Conservation (phyloP, 441 rosid species). For the Iberis amara region DNA sequence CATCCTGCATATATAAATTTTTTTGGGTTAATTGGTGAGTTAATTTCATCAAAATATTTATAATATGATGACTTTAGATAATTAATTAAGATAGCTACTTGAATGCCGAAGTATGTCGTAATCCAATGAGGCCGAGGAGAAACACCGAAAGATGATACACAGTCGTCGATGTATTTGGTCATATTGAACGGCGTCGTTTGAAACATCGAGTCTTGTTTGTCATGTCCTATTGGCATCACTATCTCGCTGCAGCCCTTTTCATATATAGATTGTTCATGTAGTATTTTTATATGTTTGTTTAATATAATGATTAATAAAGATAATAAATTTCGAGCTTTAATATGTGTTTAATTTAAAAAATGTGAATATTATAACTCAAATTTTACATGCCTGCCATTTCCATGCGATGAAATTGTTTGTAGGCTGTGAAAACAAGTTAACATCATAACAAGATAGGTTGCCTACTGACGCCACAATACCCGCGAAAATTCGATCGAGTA, state of each 20-base stretch:
- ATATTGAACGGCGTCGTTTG: constrained; percentile 48
- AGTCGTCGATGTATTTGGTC: constrained; percentile 23
- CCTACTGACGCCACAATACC: constrained; percentile 48
- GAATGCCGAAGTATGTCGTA: constrained; percentile 67
- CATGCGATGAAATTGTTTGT: constrained; percentile 36
- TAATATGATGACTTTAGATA: too few relatives aligned
- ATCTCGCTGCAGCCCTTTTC: constrained; percentile 59
- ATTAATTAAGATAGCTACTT: constrained; percentile 27
- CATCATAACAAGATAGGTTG: constrained; percentile 41
- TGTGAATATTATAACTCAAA: too few relatives aligned
- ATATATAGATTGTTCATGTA: too few relatives aligned
- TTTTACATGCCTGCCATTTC: constrained; percentile 44
- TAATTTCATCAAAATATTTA: too few relatives aligned
- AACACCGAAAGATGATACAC: constrained; percentile 46
- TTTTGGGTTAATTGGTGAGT: too few relatives aligned
- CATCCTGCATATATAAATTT: constrained; percentile 36
- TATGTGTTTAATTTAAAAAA: too few relatives aligned
- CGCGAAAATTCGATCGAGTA: constrained; percentile 40
- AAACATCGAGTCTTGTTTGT: constrained; percentile 52
- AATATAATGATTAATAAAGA: too few relatives aligned
- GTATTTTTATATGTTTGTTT: background rate
- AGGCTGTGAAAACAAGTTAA: constrained; percentile 23
- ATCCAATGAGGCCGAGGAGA: constrained; percentile 70
- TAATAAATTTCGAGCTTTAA: too few relatives aligned
- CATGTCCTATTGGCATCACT: constrained; percentile 56